phyloP scores from a whole-genome alignment of 768 basidiomycete species.

The Kwoniella newhampshirensis region DNA sequence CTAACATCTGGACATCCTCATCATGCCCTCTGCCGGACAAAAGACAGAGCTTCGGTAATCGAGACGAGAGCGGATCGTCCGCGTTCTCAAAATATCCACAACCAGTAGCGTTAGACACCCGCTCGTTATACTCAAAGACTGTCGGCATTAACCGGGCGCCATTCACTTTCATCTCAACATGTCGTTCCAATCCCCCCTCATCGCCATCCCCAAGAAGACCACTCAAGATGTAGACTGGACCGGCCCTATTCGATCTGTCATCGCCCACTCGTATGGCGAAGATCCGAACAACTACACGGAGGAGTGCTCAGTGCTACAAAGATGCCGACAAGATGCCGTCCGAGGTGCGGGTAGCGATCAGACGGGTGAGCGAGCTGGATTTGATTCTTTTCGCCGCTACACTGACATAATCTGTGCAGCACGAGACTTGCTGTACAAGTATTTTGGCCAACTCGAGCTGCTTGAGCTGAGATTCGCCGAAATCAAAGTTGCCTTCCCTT shows the following conservation, averaged over 20 bases:
- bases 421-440: conserved; percentile 94
- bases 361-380: conserved; percentile 82
- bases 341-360: conserved; percentile 92
- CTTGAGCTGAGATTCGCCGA: conserved; percentile 96
- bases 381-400: not conserved
- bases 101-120: too few relatives aligned
- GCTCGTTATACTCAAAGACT: too few relatives aligned
- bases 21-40: too few relatives aligned
- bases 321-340: conserved; percentile 93
- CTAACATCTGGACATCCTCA: too few relatives aligned
- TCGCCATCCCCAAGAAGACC: conserved; percentile 88
- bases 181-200: conserved; percentile 63
- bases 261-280: conserved; percentile 91
- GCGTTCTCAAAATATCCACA: too few relatives aligned
- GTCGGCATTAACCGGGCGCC: too few relatives aligned
- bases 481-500: conserved; percentile 91
- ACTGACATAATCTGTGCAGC: conserved; percentile 56
- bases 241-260: conserved; percentile 75
- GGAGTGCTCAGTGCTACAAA: conserved; percentile 79
- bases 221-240: conserved; percentile 98
- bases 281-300: conserved; percentile 80
- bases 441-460: conserved; percentile 97
- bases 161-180: conserved; percentile 23
- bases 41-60: too few relatives aligned
- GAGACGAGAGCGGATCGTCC: too few relatives aligned